These are phyloP conservation scores for Globisporangium polare DNA, from an alignment of 352 stramenopile species.

Conservation along the genomic window DNA sequence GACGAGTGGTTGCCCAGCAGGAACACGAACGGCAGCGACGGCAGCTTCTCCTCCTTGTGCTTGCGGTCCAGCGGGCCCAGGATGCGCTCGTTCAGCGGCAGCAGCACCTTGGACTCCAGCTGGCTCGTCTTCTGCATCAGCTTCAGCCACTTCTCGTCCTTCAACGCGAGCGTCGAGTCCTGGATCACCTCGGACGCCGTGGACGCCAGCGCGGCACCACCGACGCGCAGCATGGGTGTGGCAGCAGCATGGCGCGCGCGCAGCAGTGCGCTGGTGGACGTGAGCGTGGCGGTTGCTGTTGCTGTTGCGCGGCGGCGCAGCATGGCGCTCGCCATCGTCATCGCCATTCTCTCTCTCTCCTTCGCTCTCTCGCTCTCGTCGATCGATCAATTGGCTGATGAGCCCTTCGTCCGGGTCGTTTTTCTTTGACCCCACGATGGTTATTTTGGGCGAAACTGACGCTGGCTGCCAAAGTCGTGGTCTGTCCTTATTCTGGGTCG, in stretches of 20 bases:
- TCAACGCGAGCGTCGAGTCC: slow-evolving; percentile 21
- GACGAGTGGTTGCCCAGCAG: slow-evolving; percentile 98
- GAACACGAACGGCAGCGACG: slow-evolving; percentile 97
- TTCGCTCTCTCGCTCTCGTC: no score
- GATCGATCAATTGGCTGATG: slow-evolving; percentile 5
- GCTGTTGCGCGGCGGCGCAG: slow-evolving; percentile 9
- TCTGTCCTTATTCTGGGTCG: no score
- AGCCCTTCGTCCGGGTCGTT: not conserved
- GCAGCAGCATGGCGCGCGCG: not conserved
- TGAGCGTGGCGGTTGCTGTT: not conserved
- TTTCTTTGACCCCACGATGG: slow-evolving; percentile 9
- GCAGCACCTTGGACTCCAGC: slow-evolving; percentile 63
- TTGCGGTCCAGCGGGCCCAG: slow-evolving; percentile 86
- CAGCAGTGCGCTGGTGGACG: not conserved
- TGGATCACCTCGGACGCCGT: slow-evolving; percentile 24
- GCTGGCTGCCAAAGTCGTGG: no score
- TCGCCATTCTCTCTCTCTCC: slow-evolving; percentile 4
- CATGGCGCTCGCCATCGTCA: slow-evolving; percentile 13
- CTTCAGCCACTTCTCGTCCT: slow-evolving; percentile 79
- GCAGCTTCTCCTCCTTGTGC: slow-evolving; percentile 89
- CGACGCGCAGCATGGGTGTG: not conserved
- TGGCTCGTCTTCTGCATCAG: slow-evolving; percentile 82
- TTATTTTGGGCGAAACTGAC: no score
- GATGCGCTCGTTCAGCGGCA: slow-evolving; percentile 84
- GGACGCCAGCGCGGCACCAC: slow-evolving; percentile 7